Base-by-base conservation (phyloP, 1,284 basidiomycete species). In the Cutaneotrichosporon dermatis region DNA sequence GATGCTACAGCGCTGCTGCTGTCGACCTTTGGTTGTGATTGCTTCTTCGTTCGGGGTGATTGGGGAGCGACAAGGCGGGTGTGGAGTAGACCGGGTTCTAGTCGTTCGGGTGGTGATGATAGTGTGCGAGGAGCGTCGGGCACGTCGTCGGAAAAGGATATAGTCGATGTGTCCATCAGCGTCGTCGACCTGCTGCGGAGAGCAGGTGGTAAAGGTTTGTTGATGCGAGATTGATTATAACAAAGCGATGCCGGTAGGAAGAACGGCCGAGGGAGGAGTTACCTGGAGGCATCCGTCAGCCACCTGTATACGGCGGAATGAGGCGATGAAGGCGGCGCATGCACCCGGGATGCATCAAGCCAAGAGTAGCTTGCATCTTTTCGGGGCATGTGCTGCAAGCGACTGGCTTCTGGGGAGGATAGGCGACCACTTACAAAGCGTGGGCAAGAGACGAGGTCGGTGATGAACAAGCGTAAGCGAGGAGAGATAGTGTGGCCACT, bases 121-220 rank as follows among this genome's bases (percentile, higher is more conserved):
- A 60, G 39, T 11, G 58, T 65, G 4, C 55, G 57, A 13, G 61
- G 52, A 7, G 59, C 10, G 35, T 59, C 57, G 16, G 51, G 52
- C 5, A 55, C 51, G 46, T 60, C 48, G 54, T 70, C 63, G n/a
- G 68, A 67, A 43, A 64, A 63, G 11, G 65, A 63, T 16, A 70
- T 54, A 3, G 67, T 72, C 39, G 70, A 72, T 12, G 70, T 71
- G 55, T 71, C 69, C 70, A 73, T 72, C 36, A 41, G 54, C 41
- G 48, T 42, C 40, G 48, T 25, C 34, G 25, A 12, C 33, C 33
- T 49, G 46, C 34, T 49, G 35, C 3, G n/a, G 10, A 1, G 34
- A n/a, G 34, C 8, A 36, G 46, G n/a, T 15, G 13, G 34, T 25
- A 46, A 25, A 34, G n/a, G n/a, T 13, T 44, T 46, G 45, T 46